phyloP scores from a whole-genome alignment of 495 filamentous ascomycete species.

The Penicillium chermesinum region DNA sequence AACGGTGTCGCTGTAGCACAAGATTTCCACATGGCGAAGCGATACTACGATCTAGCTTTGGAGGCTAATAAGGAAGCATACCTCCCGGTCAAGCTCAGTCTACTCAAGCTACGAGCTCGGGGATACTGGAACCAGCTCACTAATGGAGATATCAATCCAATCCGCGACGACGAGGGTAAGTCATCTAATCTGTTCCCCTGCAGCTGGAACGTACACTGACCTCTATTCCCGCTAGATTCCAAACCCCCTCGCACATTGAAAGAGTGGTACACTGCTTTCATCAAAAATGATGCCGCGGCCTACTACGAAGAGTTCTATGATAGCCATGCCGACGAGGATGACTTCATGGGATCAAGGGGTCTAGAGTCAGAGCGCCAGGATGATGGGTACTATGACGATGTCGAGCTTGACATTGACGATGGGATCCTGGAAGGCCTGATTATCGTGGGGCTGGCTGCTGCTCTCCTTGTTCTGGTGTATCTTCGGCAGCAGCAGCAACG shows the following conservation, averaged over 20 bases:
- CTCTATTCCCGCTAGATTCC: constrained; percentile 41
- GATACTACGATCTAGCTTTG: constrained; percentile 88
- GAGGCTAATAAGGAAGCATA: constrained; percentile 92
- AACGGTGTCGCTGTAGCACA: constrained; percentile 91
- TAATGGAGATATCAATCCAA: constrained; percentile 80
- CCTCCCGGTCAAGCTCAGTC: constrained; percentile 82
- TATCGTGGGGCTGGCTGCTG: constrained; percentile 71
- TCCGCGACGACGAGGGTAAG: constrained; percentile 83
- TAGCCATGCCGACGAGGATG: constrained; percentile 54
- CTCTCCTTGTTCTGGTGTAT: constrained; percentile 72
- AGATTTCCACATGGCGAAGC: constrained; percentile 95
- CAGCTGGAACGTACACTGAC: no score
- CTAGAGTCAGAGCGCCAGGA: constrained; percentile 44
- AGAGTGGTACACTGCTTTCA: constrained; percentile 81
- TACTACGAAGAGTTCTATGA: constrained; percentile 51
- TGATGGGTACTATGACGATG: constrained; percentile 62
- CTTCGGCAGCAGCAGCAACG: constrained; percentile 70
- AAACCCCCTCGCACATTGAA: constrained; percentile 68
- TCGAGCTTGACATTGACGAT: constrained; percentile 61
- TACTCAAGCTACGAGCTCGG: constrained; percentile 77
- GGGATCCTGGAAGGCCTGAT: constrained; percentile 77
- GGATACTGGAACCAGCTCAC: constrained; percentile 94
- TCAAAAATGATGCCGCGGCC: constrained; percentile 62
- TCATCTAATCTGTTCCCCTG: no score
- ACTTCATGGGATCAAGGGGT: constrained; percentile 46